Percentiles rank a stretch among this genome's conserved stretches.
phyloP scores from a whole-genome alignment of 73 alveolate genomes.

The Tetrahymena elliotti region DNA sequence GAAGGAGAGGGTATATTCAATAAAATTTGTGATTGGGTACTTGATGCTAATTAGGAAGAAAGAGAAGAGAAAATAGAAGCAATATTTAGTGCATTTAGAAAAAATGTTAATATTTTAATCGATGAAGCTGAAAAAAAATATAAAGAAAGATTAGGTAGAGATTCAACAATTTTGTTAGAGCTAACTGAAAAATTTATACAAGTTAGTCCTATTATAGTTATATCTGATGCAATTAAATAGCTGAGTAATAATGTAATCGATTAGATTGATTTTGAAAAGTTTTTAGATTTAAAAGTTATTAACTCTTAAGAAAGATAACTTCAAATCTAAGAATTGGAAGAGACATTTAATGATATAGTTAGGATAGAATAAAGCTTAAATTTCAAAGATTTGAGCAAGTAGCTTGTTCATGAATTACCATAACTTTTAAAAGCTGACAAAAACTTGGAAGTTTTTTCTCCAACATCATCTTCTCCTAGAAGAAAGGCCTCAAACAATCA shows the following conservation, averaged over 20 bases:
- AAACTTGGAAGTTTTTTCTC: not conserved
- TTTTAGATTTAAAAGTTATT: not conserved
- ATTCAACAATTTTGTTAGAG: not conserved
- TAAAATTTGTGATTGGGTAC: not conserved
- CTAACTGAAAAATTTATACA: not conserved
- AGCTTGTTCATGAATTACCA: not conserved
- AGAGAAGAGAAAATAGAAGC: not conserved
- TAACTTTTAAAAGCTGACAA: not conserved
- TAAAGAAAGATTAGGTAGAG: not conserved
- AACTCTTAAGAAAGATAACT: not conserved
- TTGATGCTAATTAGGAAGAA: not conserved
- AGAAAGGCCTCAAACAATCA: not conserved
- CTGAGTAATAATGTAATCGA: not conserved
- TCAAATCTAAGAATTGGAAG: not conserved
- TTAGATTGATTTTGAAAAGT: not conserved
- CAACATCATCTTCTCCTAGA: not conserved
- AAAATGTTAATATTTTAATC: not conserved
- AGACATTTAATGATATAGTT: not conserved
- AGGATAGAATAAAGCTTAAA: not conserved
- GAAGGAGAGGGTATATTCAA: not conserved
- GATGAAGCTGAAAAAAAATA: not conserved
- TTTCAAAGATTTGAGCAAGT: not conserved
- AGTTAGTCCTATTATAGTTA: not conserved
- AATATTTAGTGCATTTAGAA: not conserved
- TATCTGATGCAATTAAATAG: not conserved